Conservation (phyloP, 345 rosid species). For the Pistacia vera region DNA sequence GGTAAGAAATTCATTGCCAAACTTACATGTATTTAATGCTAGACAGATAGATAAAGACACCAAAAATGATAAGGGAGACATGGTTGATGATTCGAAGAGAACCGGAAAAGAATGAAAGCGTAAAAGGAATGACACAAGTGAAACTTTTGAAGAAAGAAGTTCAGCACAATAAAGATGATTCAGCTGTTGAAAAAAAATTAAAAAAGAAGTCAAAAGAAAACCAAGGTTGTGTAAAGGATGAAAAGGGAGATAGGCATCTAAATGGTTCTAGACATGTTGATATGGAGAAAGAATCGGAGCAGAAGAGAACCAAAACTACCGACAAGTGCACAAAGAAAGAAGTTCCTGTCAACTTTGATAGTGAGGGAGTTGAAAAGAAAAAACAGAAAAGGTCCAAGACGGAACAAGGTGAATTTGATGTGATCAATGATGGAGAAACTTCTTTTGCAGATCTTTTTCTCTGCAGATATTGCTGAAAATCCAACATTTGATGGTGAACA, state of each 20-base stretch:
- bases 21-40: slow-evolving; percentile 76
- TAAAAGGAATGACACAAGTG: slow-evolving; percentile 31
- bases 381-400: slow-evolving; percentile 32
- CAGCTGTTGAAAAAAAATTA: slow-evolving; percentile 25
- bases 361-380: slow-evolving; percentile 23
- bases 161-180: slow-evolving; percentile 7
- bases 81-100: slow-evolving; percentile 13
- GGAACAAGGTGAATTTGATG: slow-evolving; percentile 45
- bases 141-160: slow-evolving; percentile 24
- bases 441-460: slow-evolving; percentile 63
- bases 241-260: slow-evolving; percentile 13
- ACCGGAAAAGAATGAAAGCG: slow-evolving; percentile 30
- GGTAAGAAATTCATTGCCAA: slow-evolving; percentile 56
- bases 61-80: slow-evolving; percentile 28
- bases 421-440: slow-evolving; percentile 58
- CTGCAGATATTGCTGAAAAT: slow-evolving; percentile 25
- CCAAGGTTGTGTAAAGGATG: background rate
- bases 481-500: slow-evolving; percentile 20
- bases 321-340: slow-evolving; percentile 13
- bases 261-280: slow-evolving; percentile 10
- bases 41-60: slow-evolving; percentile 53
- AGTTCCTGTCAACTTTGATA: slow-evolving; percentile 1
- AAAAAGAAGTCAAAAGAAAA: slow-evolving; percentile 31
- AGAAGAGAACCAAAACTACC: slow-evolving; percentile 29
- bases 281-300: slow-evolving; percentile 28